Conservation (phyloP, 1,139 yeast species). For the Magnusiomyces sp. region DNA sequence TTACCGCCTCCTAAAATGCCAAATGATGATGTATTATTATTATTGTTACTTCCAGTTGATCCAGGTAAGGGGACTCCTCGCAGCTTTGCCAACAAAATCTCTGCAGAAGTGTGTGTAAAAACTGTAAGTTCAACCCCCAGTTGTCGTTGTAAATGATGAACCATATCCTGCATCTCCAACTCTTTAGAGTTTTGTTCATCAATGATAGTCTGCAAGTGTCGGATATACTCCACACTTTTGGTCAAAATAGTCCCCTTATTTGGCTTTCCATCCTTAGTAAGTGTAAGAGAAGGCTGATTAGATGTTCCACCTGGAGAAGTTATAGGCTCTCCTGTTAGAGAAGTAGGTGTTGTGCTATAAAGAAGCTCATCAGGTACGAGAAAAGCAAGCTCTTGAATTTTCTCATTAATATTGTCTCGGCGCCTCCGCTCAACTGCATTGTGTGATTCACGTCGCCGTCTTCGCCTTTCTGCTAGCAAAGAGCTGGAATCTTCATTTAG, state of each 20-base stretch:
- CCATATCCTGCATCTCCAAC: conserved; percentile 57
- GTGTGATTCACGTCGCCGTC: conserved; percentile 40
- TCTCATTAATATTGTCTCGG: conserved; percentile 82
- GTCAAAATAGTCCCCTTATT: conserved; percentile 86
- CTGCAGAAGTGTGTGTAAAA: conserved; percentile 70
- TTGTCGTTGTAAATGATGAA: conserved; percentile 45
- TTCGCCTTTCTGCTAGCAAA: conserved; percentile 25
- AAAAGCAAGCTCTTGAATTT: conserved; percentile 69
- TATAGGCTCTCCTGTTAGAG: not conserved
- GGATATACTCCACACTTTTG: conserved; percentile 78
- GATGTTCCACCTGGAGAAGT: conserved; percentile 1
- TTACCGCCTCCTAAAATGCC: no score
- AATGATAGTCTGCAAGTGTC: conserved; percentile 61
- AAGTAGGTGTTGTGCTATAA: conserved; percentile 9
- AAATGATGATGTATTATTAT: no score
- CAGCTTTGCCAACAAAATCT: conserved; percentile 61
- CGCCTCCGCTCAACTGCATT: conserved; percentile 54
- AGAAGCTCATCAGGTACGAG: conserved; percentile 62
- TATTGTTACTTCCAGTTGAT: no score
- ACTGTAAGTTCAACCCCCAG: conserved; percentile 39
- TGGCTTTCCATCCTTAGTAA: conserved; percentile 83
- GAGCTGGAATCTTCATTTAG: not conserved
- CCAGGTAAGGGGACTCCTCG: no score
- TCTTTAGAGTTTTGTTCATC: conserved; percentile 64
- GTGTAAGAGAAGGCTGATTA: conserved; percentile 25